These are phyloP conservation scores for Paralagenidium karlingii DNA, from an alignment of 352 stramenopile genomes.

Conservation along the genomic window DNA sequence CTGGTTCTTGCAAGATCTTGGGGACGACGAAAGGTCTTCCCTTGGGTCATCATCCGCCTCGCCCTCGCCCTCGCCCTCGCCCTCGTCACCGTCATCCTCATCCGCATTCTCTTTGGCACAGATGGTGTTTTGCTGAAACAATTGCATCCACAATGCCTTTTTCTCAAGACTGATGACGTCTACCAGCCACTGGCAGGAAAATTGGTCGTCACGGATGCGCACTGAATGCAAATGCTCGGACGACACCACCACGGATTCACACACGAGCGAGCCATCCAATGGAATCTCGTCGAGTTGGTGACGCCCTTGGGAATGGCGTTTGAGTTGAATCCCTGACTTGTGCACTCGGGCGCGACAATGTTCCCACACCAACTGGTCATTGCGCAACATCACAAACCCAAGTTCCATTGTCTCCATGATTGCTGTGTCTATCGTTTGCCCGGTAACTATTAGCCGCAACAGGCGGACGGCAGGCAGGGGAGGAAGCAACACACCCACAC, in stretches of 20 bases:
- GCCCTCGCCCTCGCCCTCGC: slow-evolving; percentile 1
- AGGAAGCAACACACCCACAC: too few relatives aligned
- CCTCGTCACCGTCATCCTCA: background rate
- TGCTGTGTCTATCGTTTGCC: background rate
- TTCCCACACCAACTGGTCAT: slow-evolving; percentile 35
- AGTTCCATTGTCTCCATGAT: slow-evolving; percentile 42
- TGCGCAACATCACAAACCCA: slow-evolving; percentile 26
- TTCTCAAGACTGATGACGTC: slow-evolving; percentile 21
- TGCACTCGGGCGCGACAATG: slow-evolving; percentile 16
- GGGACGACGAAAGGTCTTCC: too few relatives aligned
- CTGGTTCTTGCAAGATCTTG: too few relatives aligned
- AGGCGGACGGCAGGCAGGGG: too few relatives aligned
- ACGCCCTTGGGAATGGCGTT: slow-evolving; percentile 7
- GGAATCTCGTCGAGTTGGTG: slow-evolving; percentile 13
- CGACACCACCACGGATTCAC: slow-evolving; percentile 43
- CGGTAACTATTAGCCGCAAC: background rate
- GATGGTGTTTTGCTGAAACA: too few relatives aligned
- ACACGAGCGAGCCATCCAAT: slow-evolving; percentile 25
- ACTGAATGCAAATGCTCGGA: slow-evolving; percentile 45
- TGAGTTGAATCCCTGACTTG: slow-evolving; percentile 21
- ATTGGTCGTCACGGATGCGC: slow-evolving; percentile 25
- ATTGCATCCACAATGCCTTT: slow-evolving; percentile 44
- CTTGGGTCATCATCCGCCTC: too few relatives aligned
- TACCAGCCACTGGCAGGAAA: slow-evolving; percentile 24
- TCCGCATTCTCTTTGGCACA: background rate